Evolutionary conservation across 768 basidiomycete species (phyloP).

Genomic region (Epithele typhae): DNA sequence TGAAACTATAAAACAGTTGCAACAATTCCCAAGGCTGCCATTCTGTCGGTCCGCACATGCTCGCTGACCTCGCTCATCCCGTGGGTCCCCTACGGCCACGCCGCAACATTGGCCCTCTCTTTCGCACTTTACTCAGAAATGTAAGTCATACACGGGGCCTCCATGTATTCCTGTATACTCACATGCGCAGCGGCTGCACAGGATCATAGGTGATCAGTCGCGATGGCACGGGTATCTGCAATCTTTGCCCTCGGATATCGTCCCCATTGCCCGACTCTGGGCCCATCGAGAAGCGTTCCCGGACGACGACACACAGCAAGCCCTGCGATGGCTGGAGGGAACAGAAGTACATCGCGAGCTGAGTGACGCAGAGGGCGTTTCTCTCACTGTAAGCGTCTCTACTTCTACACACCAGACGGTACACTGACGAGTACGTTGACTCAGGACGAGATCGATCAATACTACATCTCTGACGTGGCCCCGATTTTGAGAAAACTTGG

Average conservation of each 20-base stretch:
- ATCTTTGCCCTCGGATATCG: slow-evolving; percentile 47
- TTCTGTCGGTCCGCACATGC: slow-evolving; percentile 60
- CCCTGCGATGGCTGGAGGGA: slow-evolving; percentile 29
- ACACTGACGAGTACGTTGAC: background rate
- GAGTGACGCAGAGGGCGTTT: slow-evolving; percentile 7
- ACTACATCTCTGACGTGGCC: slow-evolving; percentile 17
- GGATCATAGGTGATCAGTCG: slow-evolving; percentile 45
- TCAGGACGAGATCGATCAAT: slow-evolving; percentile 23
- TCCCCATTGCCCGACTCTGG: slow-evolving; percentile 67
- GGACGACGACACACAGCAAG: slow-evolving; percentile 26
- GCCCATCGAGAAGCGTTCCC: slow-evolving; percentile 21
- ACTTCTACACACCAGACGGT: too few species aligned
- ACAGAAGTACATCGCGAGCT: slow-evolving; percentile 30
- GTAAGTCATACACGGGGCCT: slow-evolving; percentile 35
- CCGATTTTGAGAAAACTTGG: slow-evolving; percentile 8
- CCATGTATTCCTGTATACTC: too few species aligned
- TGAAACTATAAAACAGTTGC: too few species aligned
- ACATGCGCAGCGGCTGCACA: too few species aligned
- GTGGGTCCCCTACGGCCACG: slow-evolving; percentile 47
- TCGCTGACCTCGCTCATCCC: slow-evolving; percentile 34
- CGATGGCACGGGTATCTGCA: slow-evolving; percentile 65
- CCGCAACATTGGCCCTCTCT: slow-evolving; percentile 56
- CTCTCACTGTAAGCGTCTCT: slow-evolving; percentile 13
- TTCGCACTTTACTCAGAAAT: slow-evolving; percentile 63
- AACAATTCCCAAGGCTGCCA: slow-evolving; percentile 55